These are phyloP conservation scores for Penicillium sp. DNA, from an alignment of 2,329 filamentous ascomycete genomes.

Conservation along the genomic window DNA sequence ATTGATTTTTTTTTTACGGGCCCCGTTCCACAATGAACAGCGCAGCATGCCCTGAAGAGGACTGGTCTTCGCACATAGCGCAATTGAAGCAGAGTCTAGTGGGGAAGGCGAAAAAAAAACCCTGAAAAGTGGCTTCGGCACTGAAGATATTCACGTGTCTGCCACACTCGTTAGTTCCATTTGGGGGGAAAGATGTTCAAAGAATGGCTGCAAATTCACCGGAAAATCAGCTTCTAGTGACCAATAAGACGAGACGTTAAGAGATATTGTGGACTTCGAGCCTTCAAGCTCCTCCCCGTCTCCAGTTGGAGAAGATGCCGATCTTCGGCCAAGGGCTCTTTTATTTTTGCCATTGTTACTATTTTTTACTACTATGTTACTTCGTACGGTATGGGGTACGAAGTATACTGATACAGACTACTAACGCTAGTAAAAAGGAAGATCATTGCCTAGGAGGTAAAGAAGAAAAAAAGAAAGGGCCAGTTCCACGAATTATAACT, in stretches of 20 bases:
- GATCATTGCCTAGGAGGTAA: constrained; percentile 1
- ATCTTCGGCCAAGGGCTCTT: background rate
- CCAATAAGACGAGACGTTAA: background rate
- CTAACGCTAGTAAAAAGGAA: background rate
- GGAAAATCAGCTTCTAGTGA: background rate
- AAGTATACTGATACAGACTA: background rate
- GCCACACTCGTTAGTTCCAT: background rate
- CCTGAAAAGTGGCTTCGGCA: constrained; percentile 4
- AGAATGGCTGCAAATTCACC: background rate
- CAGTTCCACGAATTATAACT: background rate
- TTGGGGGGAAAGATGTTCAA: background rate
- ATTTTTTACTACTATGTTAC: background rate
- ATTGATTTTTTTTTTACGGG: background rate
- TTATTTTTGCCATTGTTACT: background rate
- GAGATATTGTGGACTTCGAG: background rate
- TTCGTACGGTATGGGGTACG: background rate
- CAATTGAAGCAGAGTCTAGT: background rate
- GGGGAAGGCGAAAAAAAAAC: background rate
- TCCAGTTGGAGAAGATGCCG: background rate
- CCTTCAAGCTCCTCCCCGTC: constrained; percentile 2
- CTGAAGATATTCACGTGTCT: constrained; percentile 8
- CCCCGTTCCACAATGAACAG: background rate
- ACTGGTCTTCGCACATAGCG: background rate
- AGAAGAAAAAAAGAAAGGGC: background rate
- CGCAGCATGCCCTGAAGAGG: background rate